Evolutionary conservation across 2,329 filamentous ascomycete species (phyloP), one percentile per base, ranked within the genome.

Genomic region (Penicillium sp.): DNA sequence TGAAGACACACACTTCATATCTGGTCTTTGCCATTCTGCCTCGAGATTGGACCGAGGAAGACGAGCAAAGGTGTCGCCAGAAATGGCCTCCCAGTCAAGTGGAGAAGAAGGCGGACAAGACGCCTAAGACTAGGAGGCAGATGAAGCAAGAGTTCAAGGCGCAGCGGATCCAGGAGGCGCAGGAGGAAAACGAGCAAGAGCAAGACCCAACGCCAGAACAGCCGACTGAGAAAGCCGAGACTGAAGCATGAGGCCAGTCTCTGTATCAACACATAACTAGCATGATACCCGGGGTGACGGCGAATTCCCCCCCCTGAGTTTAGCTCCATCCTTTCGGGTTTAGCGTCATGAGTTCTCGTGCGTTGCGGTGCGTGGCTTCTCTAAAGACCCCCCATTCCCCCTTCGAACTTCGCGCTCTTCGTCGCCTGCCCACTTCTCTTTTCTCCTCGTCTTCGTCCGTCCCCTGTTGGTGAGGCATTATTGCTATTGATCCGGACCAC

Each of bases 1-100:
- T 97, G 45, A 96, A 95, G 75, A 93, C 87, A 6, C 93, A 98
- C 67, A 98, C 93, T 0, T 93, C 86, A n/a, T 98, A 98, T 63
- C 77, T 98, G 4, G 86, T 94, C 4, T 98, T 98, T 70, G 93
- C 93, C 0, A 73, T 93, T 3, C 68, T 98, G 45, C 91, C 93
- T n/a, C 76, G 81, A 29, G 83, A 86, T 47, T 98, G 93, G 93
- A 83, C 74, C 0, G 83, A 80, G 23, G 86, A 85, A 45, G 87
- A 95, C 51, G 93, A 98, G 67, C 77, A 76, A 20, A 75, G 76
- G 19, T 81, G 83, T 35, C 69, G 77, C 50, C 72, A 76, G 36
- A 79, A 76, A 48, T 88, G 82, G 78, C 80, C 81, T 0, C 78
- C 79, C 13, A 79, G 79, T 50, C 72, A 75, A 54, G 71, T 80